Evolutionary conservation across 306 rosid genomes (phyloP).

Genomic region (Lathyrus tuberosus): DNA sequence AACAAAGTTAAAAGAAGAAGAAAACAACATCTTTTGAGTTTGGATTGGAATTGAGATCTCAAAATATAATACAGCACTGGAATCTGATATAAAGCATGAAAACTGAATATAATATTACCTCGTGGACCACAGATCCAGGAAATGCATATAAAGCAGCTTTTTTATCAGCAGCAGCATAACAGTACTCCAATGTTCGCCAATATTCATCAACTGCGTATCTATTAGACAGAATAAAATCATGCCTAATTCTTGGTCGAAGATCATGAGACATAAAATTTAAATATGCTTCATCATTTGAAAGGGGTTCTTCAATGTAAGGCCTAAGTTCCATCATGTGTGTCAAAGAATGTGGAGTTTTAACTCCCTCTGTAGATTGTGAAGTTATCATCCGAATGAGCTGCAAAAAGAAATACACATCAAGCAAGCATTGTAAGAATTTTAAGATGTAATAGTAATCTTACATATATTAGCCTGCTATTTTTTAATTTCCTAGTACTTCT

Average conservation of each 20-base stretch:
- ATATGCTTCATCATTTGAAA: slow-evolving; percentile 68
- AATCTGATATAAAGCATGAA: slow-evolving; percentile 27
- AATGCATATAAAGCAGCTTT: slow-evolving; percentile 82
- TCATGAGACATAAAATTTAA: slow-evolving; percentile 60
- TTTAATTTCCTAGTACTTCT: slow-evolving; percentile 10
- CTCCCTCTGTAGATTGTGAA: slow-evolving; percentile 54
- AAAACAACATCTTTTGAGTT: slow-evolving; percentile 1
- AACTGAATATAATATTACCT: slow-evolving; percentile 54
- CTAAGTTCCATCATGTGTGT: slow-evolving; percentile 81
- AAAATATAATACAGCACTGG: slow-evolving; percentile 28
- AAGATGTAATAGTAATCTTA: slow-evolving; percentile 21
- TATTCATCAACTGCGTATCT: slow-evolving; percentile 84
- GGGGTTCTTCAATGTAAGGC: slow-evolving; percentile 91
- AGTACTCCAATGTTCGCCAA: slow-evolving; percentile 87
- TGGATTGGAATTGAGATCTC: slow-evolving; percentile 1
- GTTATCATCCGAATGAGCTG: slow-evolving; percentile 76
- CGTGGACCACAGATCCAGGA: slow-evolving; percentile 89
- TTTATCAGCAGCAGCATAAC: slow-evolving; percentile 83
- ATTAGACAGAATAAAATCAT: slow-evolving; percentile 79
- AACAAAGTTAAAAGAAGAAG: slow-evolving; percentile 33
- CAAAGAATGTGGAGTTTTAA: slow-evolving; percentile 42
- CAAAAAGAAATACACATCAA: slow-evolving; percentile 49
- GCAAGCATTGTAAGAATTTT: slow-evolving; percentile 24
- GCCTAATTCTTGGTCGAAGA: slow-evolving; percentile 95
- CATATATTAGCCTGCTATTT: neutral